Conservation (phyloP, 2,329 filamentous ascomycete genomes). For the Mariannaea sp. region DNA sequence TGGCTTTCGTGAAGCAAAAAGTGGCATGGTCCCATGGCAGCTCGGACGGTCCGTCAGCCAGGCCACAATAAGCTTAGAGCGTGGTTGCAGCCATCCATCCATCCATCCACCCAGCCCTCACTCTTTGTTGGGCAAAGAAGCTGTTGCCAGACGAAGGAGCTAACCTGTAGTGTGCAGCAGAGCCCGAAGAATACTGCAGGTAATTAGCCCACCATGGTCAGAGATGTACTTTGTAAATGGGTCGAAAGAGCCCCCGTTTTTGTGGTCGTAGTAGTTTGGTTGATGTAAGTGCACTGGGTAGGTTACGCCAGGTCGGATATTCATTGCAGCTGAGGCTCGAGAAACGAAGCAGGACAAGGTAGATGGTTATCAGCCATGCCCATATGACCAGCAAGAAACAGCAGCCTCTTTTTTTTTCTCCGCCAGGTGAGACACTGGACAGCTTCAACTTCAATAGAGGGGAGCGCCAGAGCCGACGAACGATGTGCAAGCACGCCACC, state of each 20-base stretch:
- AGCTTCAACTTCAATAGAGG: not conserved
- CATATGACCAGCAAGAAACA: no score
- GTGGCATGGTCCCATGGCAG: not conserved
- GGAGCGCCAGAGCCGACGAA: constrained; percentile 30
- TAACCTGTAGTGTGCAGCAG: no score
- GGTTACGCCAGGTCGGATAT: not conserved
- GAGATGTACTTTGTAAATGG: no score
- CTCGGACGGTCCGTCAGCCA: constrained; percentile 6
- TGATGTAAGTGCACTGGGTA: not conserved
- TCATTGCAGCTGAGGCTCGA: constrained; percentile 3
- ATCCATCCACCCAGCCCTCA: no score
- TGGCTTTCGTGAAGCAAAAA: constrained; percentile 13
- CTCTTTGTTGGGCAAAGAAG: no score
- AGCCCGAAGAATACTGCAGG: no score
- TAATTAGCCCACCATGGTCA: no score
- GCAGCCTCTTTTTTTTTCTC: constrained; percentile 18
- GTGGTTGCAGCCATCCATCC: no score
- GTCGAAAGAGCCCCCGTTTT: not conserved
- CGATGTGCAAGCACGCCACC: constrained; percentile 20
- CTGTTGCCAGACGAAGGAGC: no score
- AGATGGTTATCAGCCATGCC: no score
- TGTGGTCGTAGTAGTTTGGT: not conserved
- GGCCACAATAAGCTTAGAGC: not conserved
- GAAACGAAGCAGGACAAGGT: no score
- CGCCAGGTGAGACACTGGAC: constrained; percentile 32